Evolutionary conservation across 225 moss, liverwort and hornwort genomes (phyloP), one percentile per base, ranked within the genome.

Genomic region (Pseudoscleropodium purum): DNA sequence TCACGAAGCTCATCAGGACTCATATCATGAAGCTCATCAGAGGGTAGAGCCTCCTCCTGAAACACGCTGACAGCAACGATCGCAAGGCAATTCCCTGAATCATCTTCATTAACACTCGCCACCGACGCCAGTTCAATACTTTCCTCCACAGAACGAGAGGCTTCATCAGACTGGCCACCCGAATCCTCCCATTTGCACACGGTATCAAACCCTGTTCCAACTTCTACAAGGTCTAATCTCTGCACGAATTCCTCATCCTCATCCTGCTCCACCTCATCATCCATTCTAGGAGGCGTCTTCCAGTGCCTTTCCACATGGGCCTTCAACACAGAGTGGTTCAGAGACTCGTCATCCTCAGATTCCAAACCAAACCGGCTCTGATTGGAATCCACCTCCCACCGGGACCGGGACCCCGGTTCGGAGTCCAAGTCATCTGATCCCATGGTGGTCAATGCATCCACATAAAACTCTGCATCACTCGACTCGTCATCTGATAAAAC

Each of bases 391-490:
- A 49, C 54, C 31, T 92, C 91, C 92, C 91, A 91, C 85, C 87
- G 82, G 37, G 88, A 86, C 67, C 85, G 90, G 29, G 95, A 91
- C 26, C 93, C 94, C 20, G 93, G 86, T 26, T 95, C 94, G 23
- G 93, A 91, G 37, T 95, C 94, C n/a, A 85, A 88, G 23, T 95
- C 94, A 5, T 83, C 83, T 37, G 93, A 94, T 20, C 91, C 95
- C 93, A 95, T 91, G 67, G 94, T 95, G 43, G 94, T 91, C 61
- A 94, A n/a, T 36, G 95, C 94, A 68, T 95, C 95, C 82, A 90
- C 89, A 66, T 45, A 95, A 79, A 83, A 90, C 41, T 95, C 95
- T 5, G 78, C 79, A 12, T 87, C 87, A 8, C 87, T 87, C 24
- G 87, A 87, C 45, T 87, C 87, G 37, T 63, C 86, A 8, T 69